Conservation (phyloP, 805 yeast genomes). For the Metschnikowia aberdeeniae region DNA sequence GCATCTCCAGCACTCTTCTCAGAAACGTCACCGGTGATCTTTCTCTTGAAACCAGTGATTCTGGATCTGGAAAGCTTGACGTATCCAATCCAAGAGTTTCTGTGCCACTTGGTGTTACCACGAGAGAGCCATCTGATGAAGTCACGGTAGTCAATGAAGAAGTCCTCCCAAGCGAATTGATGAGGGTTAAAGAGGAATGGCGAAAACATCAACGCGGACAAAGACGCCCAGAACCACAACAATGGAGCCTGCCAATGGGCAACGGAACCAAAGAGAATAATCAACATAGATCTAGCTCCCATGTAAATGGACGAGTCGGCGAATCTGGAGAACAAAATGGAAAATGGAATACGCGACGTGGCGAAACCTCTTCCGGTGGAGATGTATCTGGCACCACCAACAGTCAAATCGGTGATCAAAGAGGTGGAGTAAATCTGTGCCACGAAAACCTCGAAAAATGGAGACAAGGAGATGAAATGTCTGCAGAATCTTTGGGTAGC, state of each 20-base stretch:
- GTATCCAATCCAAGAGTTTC: conserved; percentile 86
- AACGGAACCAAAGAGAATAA: conserved; percentile 55
- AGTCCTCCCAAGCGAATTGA: conserved; percentile 66
- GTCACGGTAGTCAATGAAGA: conserved; percentile 62
- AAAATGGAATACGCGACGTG: conserved; percentile 64
- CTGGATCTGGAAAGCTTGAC: conserved; percentile 78
- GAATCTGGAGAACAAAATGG: conserved; percentile 63
- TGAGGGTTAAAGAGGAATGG: conserved; percentile 78
- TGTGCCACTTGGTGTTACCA: conserved; percentile 86
- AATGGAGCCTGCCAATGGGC: conserved; percentile 60
- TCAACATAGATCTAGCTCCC: conserved; percentile 76
- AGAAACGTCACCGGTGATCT: conserved; percentile 59
- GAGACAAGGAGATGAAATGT: conserved; percentile 69
- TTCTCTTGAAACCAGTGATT: conserved; percentile 86
- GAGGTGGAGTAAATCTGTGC: conserved; percentile 75
- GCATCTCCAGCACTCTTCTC: conserved; percentile 68
- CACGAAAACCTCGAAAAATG: conserved; percentile 75
- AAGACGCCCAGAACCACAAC: conserved; percentile 70
- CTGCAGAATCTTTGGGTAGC: conserved; percentile 60
- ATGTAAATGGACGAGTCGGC: conserved; percentile 67
- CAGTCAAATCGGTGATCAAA: conserved; percentile 58
- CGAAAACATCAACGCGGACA: conserved; percentile 59
- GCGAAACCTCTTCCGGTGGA: conserved; percentile 85
- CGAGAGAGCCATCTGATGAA: conserved; percentile 60
- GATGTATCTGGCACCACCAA: conserved; percentile 80